A percentile compares a stretch with the other conserved stretches of the same genome.
Conservation (phyloP, 352 stramenopile species). For the Globisporangium lucens region DNA sequence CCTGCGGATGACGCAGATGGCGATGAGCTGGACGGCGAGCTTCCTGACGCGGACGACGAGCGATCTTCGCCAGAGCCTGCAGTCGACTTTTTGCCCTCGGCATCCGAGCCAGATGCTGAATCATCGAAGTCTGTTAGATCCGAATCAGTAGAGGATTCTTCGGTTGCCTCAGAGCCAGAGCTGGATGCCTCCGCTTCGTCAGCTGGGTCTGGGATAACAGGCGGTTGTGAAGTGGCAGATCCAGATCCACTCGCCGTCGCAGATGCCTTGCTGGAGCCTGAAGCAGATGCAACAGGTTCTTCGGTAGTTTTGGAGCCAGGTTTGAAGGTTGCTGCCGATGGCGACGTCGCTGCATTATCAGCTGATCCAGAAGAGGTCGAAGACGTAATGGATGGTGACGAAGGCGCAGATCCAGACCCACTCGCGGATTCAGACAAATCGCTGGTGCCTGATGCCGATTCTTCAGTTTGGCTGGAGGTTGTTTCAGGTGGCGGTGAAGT, state of each 20-base stretch:
- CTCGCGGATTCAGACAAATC: not conserved
- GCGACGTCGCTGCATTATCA: not conserved
- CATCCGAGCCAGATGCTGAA: not conserved
- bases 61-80: not conserved
- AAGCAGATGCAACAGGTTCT: not conserved
- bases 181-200: not conserved
- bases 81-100: not conserved
- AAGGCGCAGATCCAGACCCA: not conserved
- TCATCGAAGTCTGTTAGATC: not conserved
- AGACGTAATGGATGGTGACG: not conserved
- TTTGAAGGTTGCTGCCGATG: not conserved
- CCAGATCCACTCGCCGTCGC: not conserved
- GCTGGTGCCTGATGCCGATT: not conserved
- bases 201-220: not conserved
- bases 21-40: not conserved
- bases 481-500: not conserved
- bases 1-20: slow-evolving; percentile 2
- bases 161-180: not conserved
- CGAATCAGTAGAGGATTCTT: not conserved
- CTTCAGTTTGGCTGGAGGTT: not conserved
- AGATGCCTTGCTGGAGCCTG: not conserved
- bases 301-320: not conserved
- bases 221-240: not conserved
- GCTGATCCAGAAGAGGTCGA: not conserved
- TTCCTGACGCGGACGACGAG: not conserved